Conservation (phyloP, 2,329 filamentous ascomycete species). For the Aureobasidium namibiae region DNA sequence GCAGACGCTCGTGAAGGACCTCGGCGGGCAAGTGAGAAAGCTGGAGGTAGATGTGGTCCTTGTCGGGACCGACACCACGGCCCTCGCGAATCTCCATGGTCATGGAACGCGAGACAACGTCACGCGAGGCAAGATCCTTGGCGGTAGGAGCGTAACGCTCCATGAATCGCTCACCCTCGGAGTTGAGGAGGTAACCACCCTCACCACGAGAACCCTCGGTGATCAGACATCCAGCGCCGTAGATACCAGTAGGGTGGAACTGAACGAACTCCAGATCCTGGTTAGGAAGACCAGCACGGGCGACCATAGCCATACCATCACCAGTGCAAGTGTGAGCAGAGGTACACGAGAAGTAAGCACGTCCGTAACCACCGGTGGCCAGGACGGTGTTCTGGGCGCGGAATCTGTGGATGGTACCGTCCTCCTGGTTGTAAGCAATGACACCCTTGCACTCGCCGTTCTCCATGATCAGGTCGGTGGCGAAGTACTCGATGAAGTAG, state of each 20-base stretch:
- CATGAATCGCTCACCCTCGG: constrained; percentile 98
- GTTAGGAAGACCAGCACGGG: constrained; percentile 92
- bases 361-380: constrained; percentile 94
- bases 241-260: constrained; percentile 99
- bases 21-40: constrained; percentile 90
- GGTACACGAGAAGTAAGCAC: constrained; percentile 97
- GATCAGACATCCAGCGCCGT: constrained; percentile 94
- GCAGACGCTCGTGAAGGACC: constrained; percentile 89
- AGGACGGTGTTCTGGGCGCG: constrained; percentile 93
- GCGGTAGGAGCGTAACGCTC: constrained; percentile 95
- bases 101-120: constrained; percentile 96
- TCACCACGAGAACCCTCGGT: constrained; percentile 97
- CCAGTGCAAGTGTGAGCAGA: constrained; percentile 97
- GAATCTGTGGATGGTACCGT: constrained; percentile 95
- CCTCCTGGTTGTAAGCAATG: constrained; percentile 96
- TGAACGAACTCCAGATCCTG: constrained; percentile 99
- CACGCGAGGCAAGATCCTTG: constrained; percentile 93
- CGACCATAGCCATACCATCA: constrained; percentile 99
- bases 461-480: constrained; percentile 94
- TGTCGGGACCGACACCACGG: constrained; percentile 90
- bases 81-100: constrained; percentile 97
- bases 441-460: constrained; percentile 73
- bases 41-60: constrained; percentile 98
- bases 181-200: constrained; percentile 95
- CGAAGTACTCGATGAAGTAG: constrained; percentile 99